Evolutionary conservation across 768 basidiomycete genomes (phyloP).

Genomic region (Boletus subparvulus): DNA sequence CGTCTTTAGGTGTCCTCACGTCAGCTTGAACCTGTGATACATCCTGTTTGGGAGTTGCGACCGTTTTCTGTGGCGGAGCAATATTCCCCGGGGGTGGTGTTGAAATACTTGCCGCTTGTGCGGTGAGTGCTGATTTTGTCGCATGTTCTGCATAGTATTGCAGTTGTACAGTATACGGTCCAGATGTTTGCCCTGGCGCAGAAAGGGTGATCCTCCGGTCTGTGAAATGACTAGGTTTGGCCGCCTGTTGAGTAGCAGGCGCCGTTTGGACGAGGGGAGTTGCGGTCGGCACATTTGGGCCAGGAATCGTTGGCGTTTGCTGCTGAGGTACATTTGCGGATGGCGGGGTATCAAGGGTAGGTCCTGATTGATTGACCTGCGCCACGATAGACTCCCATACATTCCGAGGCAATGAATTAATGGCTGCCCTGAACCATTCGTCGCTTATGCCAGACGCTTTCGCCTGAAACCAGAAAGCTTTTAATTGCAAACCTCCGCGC

Average conservation of each 20-base stretch:
- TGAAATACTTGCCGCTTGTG: conserved; percentile 2
- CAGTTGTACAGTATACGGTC: conserved; percentile 12
- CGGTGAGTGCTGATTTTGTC: conserved; percentile 3
- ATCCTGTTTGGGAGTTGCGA: conserved; percentile 10
- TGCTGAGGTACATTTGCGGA: neutral
- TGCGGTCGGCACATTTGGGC: neutral
- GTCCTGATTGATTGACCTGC: conserved; percentile 2
- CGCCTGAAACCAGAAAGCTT: conserved; percentile 15
- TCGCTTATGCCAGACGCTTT: conserved; percentile 16
- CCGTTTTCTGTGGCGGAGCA: neutral
- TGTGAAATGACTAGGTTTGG: neutral
- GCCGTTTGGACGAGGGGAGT: neutral
- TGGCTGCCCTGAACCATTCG: conserved; percentile 21
- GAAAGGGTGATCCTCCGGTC: neutral
- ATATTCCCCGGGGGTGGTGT: neutral
- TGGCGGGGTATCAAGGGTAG: neutral
- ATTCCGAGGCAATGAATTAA: conserved; percentile 17
- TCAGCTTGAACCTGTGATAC: neutral
- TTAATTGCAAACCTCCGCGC: conserved; percentile 15
- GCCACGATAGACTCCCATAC: conserved; percentile 10
- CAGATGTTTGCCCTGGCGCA: neutral
- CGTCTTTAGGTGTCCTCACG: conserved; percentile 37
- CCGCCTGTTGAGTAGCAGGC: neutral
- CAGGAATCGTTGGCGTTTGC: neutral
- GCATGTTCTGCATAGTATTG: conserved; percentile 25